These are phyloP conservation scores for Epichloe glyceriae DNA, from an alignment of 2,329 filamentous ascomycete species.

Conservation along the genomic window DNA sequence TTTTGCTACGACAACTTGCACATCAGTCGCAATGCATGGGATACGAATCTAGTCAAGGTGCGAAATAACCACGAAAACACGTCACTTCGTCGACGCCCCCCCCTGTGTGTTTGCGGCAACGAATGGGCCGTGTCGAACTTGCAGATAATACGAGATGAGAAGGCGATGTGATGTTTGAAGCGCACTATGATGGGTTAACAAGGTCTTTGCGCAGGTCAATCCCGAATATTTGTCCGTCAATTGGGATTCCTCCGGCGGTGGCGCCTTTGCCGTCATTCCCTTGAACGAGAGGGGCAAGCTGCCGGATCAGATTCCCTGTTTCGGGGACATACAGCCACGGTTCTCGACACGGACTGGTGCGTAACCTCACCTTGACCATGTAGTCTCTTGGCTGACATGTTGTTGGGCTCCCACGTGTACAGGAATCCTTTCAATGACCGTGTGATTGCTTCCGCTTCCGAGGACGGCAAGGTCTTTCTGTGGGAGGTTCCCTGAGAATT, in stretches of 20 bases:
- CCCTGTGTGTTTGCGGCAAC: not conserved
- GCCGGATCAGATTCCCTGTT: constrained; percentile 92
- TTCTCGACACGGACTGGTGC: constrained; percentile 94
- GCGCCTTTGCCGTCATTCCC: constrained; percentile 93
- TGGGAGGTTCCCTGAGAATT: constrained; percentile 88
- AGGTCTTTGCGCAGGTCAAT: constrained; percentile 53
- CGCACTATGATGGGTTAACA: constrained; percentile 7
- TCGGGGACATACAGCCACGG: constrained; percentile 86
- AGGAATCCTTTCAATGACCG: constrained; percentile 96
- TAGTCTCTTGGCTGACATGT: not conserved
- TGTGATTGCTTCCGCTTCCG: constrained; percentile 83
- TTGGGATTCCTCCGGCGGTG: constrained; percentile 93
- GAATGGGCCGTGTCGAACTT: not conserved
- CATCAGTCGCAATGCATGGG: constrained; percentile 97
- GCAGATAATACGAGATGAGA: not conserved
- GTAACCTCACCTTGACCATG: not conserved
- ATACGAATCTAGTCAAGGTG: constrained; percentile 96
- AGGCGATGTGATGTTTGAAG: not conserved
- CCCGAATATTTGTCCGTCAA: constrained; percentile 94
- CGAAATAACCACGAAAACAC: constrained; percentile 13
- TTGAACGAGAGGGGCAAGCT: constrained; percentile 78
- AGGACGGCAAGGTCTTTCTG: constrained; percentile 93
- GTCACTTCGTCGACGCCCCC: not conserved
- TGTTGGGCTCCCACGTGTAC: not conserved
- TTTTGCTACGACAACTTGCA: constrained; percentile 97